Evolutionary conservation across 495 filamentous ascomycete genomes (phyloP), one percentile per base, ranked within the genome.

Genomic region (Lentithecium fluviatile): DNA sequence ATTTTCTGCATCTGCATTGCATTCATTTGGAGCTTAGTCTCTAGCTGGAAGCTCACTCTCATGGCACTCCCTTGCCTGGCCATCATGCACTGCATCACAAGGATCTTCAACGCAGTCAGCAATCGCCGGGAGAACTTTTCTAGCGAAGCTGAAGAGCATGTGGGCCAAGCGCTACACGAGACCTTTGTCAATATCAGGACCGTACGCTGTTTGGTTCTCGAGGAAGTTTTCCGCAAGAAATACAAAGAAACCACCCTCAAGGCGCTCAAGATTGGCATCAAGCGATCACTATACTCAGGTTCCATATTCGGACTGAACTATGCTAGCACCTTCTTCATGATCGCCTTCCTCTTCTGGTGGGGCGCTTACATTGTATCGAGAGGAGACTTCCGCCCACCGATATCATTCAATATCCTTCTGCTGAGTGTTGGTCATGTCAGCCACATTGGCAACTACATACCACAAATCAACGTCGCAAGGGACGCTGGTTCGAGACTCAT

Each of bases 311-410:
- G 94, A 2, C 70, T 92, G 19, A 81, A 85, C 20, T 86, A 93
- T 68, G 84, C 86, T 1, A 78, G 80, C 13, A 78, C 85, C 24
- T 80, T 85, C 60, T 91, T 91, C 70, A 77, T 88, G 34, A 85
- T 82, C n/a, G 90, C 91, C 0, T 70, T 96, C 20, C 82, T 95
- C 17, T 94, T 95, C 70, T 96, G 87, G 73, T 94, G 89, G 70
- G 90, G 89, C 4, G 81, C 88, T 0, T 71, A 82, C 3, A 75
- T 95, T 8, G 80, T 85, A 36, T 74, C 77, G 5, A 70, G 69
- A 8, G 68, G 76, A 1, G 60, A 78, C 15, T 79, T 74, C 62
- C 74, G 25, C 71, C 86, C 0, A 73, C 81, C 1, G 76, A 82
- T 17, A 82, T 95, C 91, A 2, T 84, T 94, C 54, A 88, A 88